Conservation (phyloP, 345 rosid genomes). For the Salix brachista region DNA sequence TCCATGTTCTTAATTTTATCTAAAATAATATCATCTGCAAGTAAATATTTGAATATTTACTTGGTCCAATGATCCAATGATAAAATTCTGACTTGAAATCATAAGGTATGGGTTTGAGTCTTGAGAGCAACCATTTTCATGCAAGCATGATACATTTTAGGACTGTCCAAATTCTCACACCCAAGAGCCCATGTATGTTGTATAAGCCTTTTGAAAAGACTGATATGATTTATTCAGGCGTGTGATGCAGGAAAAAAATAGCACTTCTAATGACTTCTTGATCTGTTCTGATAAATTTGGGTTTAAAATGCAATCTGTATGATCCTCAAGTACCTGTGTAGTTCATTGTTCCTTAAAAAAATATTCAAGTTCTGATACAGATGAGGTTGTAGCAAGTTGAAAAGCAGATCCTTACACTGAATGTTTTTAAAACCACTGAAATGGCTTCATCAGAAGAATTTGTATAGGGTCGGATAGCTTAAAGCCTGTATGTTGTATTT, state of each 20-base stretch:
- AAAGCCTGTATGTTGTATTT: neutral
- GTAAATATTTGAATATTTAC: neutral
- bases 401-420: neutral
- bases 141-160: neutral
- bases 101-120: neutral
- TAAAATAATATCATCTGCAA: neutral
- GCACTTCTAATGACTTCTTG: neutral
- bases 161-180: neutral
- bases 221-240: neutral
- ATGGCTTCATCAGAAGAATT: neutral
- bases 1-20: constrained; percentile 6
- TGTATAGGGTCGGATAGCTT: neutral
- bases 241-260: neutral
- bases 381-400: neutral
- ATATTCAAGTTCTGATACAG: neutral
- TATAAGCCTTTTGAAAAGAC: neutral
- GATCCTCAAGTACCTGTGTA: neutral
- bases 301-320: neutral
- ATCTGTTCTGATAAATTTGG: neutral
- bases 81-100: neutral
- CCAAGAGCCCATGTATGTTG: neutral
- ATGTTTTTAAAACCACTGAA: neutral
- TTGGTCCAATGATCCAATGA: neutral
- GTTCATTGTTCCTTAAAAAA: neutral
- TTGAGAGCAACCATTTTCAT: neutral